Conservation (phyloP, 306 rosid genomes). For the Citrullus mucosospermus region DNA sequence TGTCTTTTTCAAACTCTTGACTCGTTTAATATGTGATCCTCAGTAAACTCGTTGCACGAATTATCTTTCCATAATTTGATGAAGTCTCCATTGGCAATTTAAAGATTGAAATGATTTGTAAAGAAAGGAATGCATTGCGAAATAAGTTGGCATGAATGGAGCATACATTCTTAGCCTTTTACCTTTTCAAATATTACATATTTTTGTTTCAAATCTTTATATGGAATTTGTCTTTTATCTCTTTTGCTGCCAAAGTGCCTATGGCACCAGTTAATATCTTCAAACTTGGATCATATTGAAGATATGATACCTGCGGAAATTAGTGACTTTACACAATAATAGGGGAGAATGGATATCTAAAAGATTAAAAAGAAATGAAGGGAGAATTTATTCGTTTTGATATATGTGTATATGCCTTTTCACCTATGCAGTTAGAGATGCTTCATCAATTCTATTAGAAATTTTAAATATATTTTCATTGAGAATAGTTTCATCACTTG, state of each 20-base stretch:
- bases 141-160: neutral
- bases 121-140: neutral
- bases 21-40: neutral
- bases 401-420: neutral
- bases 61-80: neutral
- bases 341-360: neutral
- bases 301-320: neutral
- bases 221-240: too few species aligned
- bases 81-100: neutral
- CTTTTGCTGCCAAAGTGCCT: too few species aligned
- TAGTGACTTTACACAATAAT: neutral
- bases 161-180: neutral
- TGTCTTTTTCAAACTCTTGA: neutral
- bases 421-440: neutral
- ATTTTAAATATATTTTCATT: neutral
- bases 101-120: neutral
- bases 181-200: neutral
- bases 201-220: too few species aligned
- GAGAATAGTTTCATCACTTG: neutral
- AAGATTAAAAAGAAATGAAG: neutral
- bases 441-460: neutral
- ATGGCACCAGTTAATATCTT: too few species aligned
- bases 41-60: neutral
- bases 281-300: neutral
- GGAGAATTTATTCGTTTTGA: neutral